Conservation (phyloP, 495 filamentous ascomycete genomes). For the Aspergillus haitiensis region DNA sequence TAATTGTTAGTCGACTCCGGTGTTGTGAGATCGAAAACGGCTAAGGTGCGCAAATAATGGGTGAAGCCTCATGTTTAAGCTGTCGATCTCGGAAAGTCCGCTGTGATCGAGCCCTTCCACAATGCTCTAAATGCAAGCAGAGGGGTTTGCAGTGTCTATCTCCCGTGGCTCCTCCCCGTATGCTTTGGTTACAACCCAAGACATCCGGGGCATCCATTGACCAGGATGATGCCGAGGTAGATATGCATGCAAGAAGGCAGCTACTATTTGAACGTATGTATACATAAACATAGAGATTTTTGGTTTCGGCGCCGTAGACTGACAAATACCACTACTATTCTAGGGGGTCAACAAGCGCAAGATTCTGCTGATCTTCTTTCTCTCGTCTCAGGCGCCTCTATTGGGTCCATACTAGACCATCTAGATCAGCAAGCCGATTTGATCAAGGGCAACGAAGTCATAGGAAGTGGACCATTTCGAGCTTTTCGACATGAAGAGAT, state of each 20-base stretch:
- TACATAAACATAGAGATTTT: not conserved
- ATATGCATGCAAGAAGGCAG: slow-evolving; percentile 14
- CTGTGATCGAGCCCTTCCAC: slow-evolving; percentile 10
- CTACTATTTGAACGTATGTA: slow-evolving; percentile 5
- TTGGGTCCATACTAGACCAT: slow-evolving; percentile 8
- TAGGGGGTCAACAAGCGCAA: slow-evolving; percentile 4
- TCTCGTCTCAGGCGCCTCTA: slow-evolving; percentile 1
- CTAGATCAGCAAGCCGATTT: slow-evolving; percentile 2
- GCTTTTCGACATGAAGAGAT: slow-evolving; percentile 1
- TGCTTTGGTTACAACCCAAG: slow-evolving; percentile 11
- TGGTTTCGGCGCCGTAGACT: not conserved
- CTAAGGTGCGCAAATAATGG: not conserved
- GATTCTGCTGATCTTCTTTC: slow-evolving; percentile 4
- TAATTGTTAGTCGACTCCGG: too few relatives aligned
- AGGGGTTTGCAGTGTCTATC: slow-evolving; percentile 6
- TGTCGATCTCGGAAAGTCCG: slow-evolving; percentile 16
- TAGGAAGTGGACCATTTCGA: slow-evolving; percentile 10
- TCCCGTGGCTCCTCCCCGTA: slow-evolving; percentile 9
- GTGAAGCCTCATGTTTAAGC: slow-evolving; percentile 10
- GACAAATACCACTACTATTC: not conserved
- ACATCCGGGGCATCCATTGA: not conserved
- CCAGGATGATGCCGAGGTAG: slow-evolving; percentile 4
- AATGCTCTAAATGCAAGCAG: slow-evolving; percentile 11
- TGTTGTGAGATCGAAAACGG: too few relatives aligned
- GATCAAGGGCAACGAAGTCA: not conserved